phyloP scores from a whole-genome alignment of 352 stramenopile genomes.

The Phytophthora tubulina region DNA sequence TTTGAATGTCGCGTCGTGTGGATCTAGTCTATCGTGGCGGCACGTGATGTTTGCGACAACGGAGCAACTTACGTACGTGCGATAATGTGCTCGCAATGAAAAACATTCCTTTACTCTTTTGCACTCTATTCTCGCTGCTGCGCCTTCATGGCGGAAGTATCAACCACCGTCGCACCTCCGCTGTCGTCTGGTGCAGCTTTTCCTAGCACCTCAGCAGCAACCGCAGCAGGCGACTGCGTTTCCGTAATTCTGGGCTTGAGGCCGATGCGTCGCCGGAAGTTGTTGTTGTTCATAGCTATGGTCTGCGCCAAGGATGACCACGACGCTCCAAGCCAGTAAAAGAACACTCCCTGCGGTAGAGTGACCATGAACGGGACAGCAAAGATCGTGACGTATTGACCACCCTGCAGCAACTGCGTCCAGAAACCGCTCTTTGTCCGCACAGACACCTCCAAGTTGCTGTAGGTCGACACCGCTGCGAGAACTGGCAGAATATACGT shows the following conservation, averaged over 20 bases:
- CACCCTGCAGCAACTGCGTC: constrained; percentile 49
- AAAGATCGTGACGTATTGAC: constrained; percentile 68
- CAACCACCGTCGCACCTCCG: constrained; percentile 8
- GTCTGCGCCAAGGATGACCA: constrained; percentile 76
- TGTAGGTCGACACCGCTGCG: constrained; percentile 65
- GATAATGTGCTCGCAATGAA: neutral
- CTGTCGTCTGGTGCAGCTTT: constrained; percentile 20
- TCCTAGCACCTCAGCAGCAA: constrained; percentile 29
- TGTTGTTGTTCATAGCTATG: constrained; percentile 70
- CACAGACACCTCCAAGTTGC: constrained; percentile 65
- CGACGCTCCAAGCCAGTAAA: constrained; percentile 82
- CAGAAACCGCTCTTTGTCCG: constrained; percentile 62
- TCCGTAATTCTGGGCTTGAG: constrained; percentile 55
- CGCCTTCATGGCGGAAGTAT: constrained; percentile 7
- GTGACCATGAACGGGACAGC: constrained; percentile 59
- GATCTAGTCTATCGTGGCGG: no score
- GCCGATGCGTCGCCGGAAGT: constrained; percentile 65
- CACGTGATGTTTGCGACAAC: no score
- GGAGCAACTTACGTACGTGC: no score
- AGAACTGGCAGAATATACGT: constrained; percentile 70
- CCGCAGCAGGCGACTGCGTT: constrained; percentile 26
- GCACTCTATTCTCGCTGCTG: constrained; percentile 23
- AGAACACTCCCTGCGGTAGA: constrained; percentile 81
- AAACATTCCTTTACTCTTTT: neutral
- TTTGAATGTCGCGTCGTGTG: no score